Conservation (phyloP, 352 stramenopile genomes). For the Globisporangium megalacanthum region DNA sequence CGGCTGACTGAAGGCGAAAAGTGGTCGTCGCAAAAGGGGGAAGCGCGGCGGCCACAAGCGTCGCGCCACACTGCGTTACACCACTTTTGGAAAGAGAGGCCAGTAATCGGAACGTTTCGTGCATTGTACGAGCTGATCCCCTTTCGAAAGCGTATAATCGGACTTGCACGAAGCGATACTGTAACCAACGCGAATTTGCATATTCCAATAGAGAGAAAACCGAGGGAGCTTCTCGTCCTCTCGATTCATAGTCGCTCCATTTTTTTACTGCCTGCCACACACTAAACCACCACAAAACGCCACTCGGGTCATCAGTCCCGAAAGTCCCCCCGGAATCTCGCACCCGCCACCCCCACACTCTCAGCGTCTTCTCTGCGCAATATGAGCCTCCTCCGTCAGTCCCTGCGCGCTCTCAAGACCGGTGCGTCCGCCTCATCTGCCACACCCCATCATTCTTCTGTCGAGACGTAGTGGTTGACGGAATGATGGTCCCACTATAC, state of each 20-base stretch:
- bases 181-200: no score
- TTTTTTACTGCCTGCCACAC: not conserved
- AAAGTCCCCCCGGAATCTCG: slow-evolving; percentile 34
- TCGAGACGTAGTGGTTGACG: not conserved
- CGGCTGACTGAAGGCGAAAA: no score
- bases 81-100: no score
- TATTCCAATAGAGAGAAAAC: not conserved
- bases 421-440: slow-evolving; percentile 31
- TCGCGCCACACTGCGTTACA: no score
- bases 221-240: no score
- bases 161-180: no score
- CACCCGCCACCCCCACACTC: slow-evolving; percentile 1
- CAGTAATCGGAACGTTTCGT: no score
- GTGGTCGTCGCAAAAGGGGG: no score
- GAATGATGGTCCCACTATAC: slow-evolving; percentile 5
- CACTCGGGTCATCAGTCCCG: slow-evolving; percentile 8
- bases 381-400: slow-evolving; percentile 83
- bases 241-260: not conserved
- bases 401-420: slow-evolving; percentile 71
- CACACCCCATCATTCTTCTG: slow-evolving; percentile 4
- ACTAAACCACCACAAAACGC: not conserved
- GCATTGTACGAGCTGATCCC: no score
- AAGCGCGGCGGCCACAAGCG: no score
- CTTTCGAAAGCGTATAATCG: no score
- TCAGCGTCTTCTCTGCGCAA: not conserved